Evolutionary conservation across 345 rosid genomes (phyloP), one percentile per base, ranked within the genome.

Genomic region (Linum usitatissimum): DNA sequence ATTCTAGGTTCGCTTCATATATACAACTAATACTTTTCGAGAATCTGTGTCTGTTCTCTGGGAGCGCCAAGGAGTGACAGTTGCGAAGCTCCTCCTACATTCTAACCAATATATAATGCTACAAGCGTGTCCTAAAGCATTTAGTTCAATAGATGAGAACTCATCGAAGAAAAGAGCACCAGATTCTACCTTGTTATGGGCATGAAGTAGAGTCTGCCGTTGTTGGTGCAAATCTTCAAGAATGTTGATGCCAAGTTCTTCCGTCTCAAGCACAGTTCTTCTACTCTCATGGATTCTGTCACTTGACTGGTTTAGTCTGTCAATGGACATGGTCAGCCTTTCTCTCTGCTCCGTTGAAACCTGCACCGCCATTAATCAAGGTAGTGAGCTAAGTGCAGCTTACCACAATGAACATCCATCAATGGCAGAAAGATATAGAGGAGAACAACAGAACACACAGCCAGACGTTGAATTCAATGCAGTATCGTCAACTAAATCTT

Each of bases 171-270:
- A 55, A 55, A 30, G 28, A 55, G 30, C 21, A 55, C 9, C 19
- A 4, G 18, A 8, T 21, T 2, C 5, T 55, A 55, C 59, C 59
- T 55, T 55, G 21, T 18, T 55, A 28, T 55, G 59, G 5, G 59
- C 59, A 55, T 55, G 59, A 14, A 55, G 59, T 19, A 55, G 59
- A 5, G 59, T 55, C 59, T 55, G 59, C 1, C 59, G 59, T 28
- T 55, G 59, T 28, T 18, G 59, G 30, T 55, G 59, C 59, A 55
- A 55, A 55, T 55, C 59, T 55, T 55, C 59, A 19, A 55, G 59
- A 55, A 55, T 55, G 20, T 18, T 18, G 59, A 55, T 19, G 18
- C 59, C 59, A 55, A 55, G 59, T 28, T 55, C 59, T 28, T 55
- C 59, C 12, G 59, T 55, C 59, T 55, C 59, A 8, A 55, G 30